Conservation (phyloP, 306 rosid genomes). For the Vigna unguiculata region DNA sequence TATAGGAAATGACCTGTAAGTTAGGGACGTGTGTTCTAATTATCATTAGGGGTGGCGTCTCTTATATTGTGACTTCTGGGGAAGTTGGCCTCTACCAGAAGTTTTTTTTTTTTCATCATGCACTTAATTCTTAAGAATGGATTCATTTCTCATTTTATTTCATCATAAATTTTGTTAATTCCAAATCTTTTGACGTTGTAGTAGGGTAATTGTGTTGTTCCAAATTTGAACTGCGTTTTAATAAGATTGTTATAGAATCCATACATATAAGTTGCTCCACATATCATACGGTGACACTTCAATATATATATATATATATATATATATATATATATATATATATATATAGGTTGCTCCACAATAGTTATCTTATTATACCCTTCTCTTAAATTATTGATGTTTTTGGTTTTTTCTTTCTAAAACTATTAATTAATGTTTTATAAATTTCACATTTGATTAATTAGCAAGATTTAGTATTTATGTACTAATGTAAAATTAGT, state of each 20-base stretch:
- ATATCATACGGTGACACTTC: not conserved
- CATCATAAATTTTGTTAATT: no score
- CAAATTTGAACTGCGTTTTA: not conserved
- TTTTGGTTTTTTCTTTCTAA: not conserved
- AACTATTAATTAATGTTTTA: no score
- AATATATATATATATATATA: not conserved
- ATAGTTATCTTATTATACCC: not conserved
- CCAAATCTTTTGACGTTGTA: no score
- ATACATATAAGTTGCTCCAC: not conserved
- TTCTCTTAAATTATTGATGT: not conserved
- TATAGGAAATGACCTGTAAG: conserved; percentile 1
- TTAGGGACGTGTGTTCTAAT: conserved; percentile 15
- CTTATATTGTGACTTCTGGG: conserved; percentile 6
- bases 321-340: no score
- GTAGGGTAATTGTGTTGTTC: no score
- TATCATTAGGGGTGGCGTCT: conserved; percentile 3
- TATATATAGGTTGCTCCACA: no score
- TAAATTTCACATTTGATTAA: no score
- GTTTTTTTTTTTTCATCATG: not conserved
- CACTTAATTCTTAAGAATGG: no score
- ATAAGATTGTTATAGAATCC: not conserved
- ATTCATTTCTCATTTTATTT: not conserved
- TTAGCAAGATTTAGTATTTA: no score
- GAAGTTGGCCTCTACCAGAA: conserved; percentile 5
- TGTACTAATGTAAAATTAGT: no score